Evolutionary conservation across 176 grass and related monocot genomes (phyloP).

Genomic region (Rhynchospora tenuis): DNA sequence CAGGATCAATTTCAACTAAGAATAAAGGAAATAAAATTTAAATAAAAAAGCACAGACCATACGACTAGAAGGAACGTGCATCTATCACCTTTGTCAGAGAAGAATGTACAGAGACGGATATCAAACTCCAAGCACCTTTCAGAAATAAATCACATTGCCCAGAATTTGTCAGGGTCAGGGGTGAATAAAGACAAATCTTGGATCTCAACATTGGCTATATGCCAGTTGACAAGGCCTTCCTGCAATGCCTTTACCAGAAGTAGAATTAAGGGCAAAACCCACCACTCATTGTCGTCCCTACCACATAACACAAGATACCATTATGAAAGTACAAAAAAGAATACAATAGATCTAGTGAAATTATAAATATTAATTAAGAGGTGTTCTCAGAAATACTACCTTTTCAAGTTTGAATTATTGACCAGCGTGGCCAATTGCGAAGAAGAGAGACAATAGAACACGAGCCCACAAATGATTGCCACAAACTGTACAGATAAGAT

Average conservation of each 20-base stretch:
- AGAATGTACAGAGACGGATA: slow-evolving; percentile 6
- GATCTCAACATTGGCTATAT: slow-evolving; percentile 82
- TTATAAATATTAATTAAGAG: neutral
- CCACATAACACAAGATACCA: neutral
- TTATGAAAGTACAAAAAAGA: neutral
- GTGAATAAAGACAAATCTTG: slow-evolving; percentile 76
- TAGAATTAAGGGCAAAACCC: slow-evolving; percentile 62
- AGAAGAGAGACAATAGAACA: slow-evolving; percentile 46
- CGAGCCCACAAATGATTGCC: slow-evolving; percentile 59
- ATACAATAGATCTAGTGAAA: neutral
- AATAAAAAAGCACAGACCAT: neutral
- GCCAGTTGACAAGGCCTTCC: slow-evolving; percentile 69
- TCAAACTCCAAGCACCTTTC: neutral
- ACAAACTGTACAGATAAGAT: slow-evolving; percentile 56
- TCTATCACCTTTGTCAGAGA: slow-evolving; percentile 11
- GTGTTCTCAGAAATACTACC: slow-evolving; percentile 14
- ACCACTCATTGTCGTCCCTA: slow-evolving; percentile 77
- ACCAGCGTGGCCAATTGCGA: slow-evolving; percentile 26
- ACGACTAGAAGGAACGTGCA: neutral
- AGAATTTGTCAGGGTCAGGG: slow-evolving; percentile 79
- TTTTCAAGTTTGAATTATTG: slow-evolving; percentile 41
- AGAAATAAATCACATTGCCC: slow-evolving; percentile 51
- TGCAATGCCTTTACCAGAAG: slow-evolving; percentile 66
- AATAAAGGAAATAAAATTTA: neutral
- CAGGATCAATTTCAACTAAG: neutral